Evolutionary conservation across 176 grass and related monocot species (phyloP).

Genomic region (Rhipidocladum racemiflorum): DNA sequence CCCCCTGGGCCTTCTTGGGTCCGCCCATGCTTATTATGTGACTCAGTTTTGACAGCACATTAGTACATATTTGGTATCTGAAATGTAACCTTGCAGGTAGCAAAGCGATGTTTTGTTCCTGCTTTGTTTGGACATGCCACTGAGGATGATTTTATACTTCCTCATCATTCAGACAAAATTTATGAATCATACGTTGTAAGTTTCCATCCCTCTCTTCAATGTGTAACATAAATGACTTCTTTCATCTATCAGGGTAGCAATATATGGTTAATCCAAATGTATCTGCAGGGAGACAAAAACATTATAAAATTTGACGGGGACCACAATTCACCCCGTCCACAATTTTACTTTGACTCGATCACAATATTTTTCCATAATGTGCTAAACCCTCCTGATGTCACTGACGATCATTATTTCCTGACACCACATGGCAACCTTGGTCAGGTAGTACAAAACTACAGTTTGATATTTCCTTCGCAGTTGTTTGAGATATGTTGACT

Average conservation of each 20-base stretch:
- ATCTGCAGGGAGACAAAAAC: conserved; percentile 95
- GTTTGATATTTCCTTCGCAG: not conserved
- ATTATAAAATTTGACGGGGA: conserved; percentile 99
- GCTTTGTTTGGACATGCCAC: conserved; percentile 88
- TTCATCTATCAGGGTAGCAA: conserved; percentile 29
- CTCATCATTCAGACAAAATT: conserved; percentile 90
- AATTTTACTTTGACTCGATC: conserved; percentile 96
- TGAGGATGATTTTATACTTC: conserved; percentile 98
- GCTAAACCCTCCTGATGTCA: conserved; percentile 69
- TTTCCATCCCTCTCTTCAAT: not conserved
- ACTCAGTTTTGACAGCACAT: not conserved
- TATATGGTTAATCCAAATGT: conserved; percentile 30
- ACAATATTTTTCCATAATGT: conserved; percentile 99
- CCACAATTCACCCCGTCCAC: conserved; percentile 95
- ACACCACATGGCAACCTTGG: conserved; percentile 44
- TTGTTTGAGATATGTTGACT: conserved; percentile 8
- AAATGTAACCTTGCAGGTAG: conserved; percentile 60
- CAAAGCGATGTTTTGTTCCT: conserved; percentile 85
- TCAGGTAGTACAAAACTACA: conserved; percentile 50
- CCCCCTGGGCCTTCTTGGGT: too few species aligned
- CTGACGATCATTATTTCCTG: conserved; percentile 59
- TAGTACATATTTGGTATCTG: conserved; percentile 20
- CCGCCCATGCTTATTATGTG: too few species aligned
- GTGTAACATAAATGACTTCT: conserved; percentile 19
- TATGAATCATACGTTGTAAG: conserved; percentile 87